Evolutionary conservation across 805 yeast genomes (phyloP).

Genomic region (Torulaspora indica): DNA sequence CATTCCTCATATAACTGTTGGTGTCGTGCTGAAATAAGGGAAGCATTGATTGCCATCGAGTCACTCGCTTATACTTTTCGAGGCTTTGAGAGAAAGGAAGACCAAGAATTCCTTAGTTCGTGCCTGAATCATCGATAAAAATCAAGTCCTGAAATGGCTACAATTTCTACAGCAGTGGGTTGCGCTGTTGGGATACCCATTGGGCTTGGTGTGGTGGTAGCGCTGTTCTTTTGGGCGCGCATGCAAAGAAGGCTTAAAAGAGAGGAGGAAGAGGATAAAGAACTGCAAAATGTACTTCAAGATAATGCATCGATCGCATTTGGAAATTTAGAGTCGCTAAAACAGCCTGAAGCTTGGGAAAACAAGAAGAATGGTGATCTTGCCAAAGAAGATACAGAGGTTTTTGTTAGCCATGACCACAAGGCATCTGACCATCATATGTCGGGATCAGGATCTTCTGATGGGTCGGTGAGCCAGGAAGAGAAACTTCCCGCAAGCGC

Average conservation of each 20-base stretch:
- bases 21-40: not conserved
- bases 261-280: slow-evolving; percentile 39
- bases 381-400: slow-evolving; percentile 5
- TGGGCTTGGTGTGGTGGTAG: slow-evolving; percentile 38
- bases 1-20: not conserved
- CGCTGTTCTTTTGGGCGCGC: slow-evolving; percentile 38
- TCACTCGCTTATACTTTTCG: slow-evolving; percentile 1
- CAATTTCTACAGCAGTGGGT: slow-evolving; percentile 43
- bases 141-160: slow-evolving; percentile 11
- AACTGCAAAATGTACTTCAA: slow-evolving; percentile 28
- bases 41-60: not conserved
- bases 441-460: slow-evolving; percentile 20
- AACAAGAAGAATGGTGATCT: slow-evolving; percentile 3
- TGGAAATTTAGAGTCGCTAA: slow-evolving; percentile 30
- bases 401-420: slow-evolving; percentile 7
- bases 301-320: slow-evolving; percentile 38
- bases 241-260: slow-evolving; percentile 37
- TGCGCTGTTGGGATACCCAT: slow-evolving; percentile 51
- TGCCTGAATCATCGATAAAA: not conserved
- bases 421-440: slow-evolving; percentile 7
- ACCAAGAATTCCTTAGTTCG: not conserved
- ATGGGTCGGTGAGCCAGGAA: slow-evolving; percentile 16
- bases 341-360: slow-evolving; percentile 9
- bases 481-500: slow-evolving; percentile 8
- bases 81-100: not conserved